Conservation (phyloP, 2,329 filamentous ascomycete genomes). For the Coleophoma crateriformis region DNA sequence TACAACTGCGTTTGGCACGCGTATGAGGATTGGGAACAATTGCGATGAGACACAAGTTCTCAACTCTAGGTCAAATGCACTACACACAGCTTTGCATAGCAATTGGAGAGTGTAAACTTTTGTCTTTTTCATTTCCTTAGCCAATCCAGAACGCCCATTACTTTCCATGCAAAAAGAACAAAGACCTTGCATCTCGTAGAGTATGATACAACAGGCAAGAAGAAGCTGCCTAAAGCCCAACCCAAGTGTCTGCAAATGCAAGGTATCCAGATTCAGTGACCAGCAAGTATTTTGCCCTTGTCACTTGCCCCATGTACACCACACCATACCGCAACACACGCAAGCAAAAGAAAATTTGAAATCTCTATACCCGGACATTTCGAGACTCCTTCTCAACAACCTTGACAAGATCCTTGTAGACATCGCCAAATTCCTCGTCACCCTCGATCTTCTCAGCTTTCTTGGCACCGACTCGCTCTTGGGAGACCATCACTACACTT, state of each 20-base stretch:
- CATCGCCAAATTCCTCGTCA: slow-evolving; percentile 56
- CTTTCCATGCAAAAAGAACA: neutral
- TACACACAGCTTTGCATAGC: no score
- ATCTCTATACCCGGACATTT: slow-evolving; percentile 31
- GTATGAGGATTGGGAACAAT: no score
- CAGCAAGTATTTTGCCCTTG: no score
- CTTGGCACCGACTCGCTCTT: slow-evolving; percentile 39
- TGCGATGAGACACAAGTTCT: no score
- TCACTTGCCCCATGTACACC: neutral
- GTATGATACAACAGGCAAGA: neutral
- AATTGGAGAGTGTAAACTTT: neutral
- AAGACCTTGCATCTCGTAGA: neutral
- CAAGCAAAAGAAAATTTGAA: neutral
- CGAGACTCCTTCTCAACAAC: slow-evolving; percentile 59
- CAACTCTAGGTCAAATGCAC: no score
- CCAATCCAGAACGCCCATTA: neutral
- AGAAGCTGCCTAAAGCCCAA: neutral
- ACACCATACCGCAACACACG: neutral
- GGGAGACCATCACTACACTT: slow-evolving; percentile 85
- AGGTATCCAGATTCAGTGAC: neutral
- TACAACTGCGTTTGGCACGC: no score
- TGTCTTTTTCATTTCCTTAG: neutral
- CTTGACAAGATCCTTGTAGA: slow-evolving; percentile 61
- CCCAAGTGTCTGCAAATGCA: neutral
- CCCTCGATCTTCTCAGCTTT: slow-evolving; percentile 36